A percentile compares a stretch with the other conserved stretches of the same genome.
Conservation (phyloP, 805 yeast genomes). For the Starmerella floricola region DNA sequence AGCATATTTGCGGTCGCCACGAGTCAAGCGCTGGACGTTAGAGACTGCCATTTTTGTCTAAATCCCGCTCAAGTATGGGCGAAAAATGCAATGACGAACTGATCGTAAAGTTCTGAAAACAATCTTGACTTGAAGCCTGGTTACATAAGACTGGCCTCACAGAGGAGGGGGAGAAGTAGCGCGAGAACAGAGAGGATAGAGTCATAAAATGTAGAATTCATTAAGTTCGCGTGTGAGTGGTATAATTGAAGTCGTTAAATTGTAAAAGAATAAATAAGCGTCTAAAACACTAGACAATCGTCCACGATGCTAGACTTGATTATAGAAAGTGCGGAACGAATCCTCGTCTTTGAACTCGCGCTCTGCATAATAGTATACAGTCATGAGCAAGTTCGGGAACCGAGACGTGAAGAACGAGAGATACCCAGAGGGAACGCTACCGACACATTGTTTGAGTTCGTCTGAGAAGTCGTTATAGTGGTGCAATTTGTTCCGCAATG, state of each 20-base stretch:
- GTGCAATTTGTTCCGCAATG: conserved; percentile 84
- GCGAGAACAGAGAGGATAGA: too few species aligned
- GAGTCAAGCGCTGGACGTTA: conserved; percentile 78
- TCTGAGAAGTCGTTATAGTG: conserved; percentile 71
- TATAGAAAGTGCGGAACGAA: conserved; percentile 8
- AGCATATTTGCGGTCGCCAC: conserved; percentile 65
- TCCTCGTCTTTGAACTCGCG: conserved; percentile 13
- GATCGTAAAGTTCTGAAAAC: neutral
- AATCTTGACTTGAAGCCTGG: too few species aligned
- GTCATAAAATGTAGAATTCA: too few species aligned
- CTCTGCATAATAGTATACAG: conserved; percentile 39
- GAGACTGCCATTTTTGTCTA: conserved; percentile 21
- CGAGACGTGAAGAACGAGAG: conserved; percentile 58
- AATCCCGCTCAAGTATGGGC: too few species aligned
- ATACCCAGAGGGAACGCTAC: conserved; percentile 75
- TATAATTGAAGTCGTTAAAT: too few species aligned
- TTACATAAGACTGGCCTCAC: neutral
- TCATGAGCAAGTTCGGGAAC: conserved; percentile 73
- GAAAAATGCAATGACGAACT: too few species aligned
- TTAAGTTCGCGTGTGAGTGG: too few species aligned
- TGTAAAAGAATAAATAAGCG: neutral
- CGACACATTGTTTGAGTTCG: conserved; percentile 50
- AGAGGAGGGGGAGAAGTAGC: neutral
- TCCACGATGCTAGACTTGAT: too few species aligned
- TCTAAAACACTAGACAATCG: too few species aligned